Evolutionary conservation across 1,284 basidiomycete genomes (phyloP).

Genomic region (Entoloma clypeatum): DNA sequence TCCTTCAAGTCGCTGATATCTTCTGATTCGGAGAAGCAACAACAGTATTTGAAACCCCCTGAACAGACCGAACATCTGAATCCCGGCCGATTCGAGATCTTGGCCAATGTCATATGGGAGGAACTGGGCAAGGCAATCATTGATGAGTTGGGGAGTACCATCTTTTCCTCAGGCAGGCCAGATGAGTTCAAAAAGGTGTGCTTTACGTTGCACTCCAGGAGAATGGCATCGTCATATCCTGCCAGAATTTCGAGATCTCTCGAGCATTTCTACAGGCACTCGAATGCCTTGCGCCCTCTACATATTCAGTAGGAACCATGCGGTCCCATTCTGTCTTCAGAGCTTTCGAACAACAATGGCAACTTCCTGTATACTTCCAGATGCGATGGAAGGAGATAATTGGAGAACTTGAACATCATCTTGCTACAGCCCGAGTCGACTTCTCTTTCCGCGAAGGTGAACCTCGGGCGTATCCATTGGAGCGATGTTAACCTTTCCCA

Average conservation of each 20-base stretch:
- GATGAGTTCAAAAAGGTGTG: constrained; percentile 84
- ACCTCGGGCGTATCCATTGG: constrained; percentile 1
- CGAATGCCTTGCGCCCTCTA: constrained; percentile 79
- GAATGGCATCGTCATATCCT: background rate
- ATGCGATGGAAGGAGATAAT: constrained; percentile 97
- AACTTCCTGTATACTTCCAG: constrained; percentile 95
- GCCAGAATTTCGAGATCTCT: constrained; percentile 78
- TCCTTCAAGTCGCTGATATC: constrained; percentile 42
- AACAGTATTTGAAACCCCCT: constrained; percentile 3
- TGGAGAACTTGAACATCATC: constrained; percentile 62
- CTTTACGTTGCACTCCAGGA: constrained; percentile 1
- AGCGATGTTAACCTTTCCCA: constrained; percentile 11
- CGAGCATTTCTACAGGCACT: constrained; percentile 83
- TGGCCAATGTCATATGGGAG: constrained; percentile 86
- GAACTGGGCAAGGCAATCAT: constrained; percentile 78
- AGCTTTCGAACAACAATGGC: constrained; percentile 86
- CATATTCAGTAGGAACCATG: constrained; percentile 65
- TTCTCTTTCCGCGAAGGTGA: constrained; percentile 38
- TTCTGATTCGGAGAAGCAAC: constrained; percentile 21
- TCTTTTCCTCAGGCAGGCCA: constrained; percentile 90
- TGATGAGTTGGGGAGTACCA: constrained; percentile 74
- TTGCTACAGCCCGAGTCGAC: constrained; percentile 46
- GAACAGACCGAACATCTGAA: constrained; percentile 20
- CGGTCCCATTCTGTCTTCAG: constrained; percentile 67
- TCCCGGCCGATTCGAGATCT: constrained; percentile 66